A percentile compares a stretch with the other conserved stretches of the same genome.
These are phyloP conservation scores for Quercus lobata DNA, from an alignment of 331 rosid genomes.

Conservation along the genomic window DNA sequence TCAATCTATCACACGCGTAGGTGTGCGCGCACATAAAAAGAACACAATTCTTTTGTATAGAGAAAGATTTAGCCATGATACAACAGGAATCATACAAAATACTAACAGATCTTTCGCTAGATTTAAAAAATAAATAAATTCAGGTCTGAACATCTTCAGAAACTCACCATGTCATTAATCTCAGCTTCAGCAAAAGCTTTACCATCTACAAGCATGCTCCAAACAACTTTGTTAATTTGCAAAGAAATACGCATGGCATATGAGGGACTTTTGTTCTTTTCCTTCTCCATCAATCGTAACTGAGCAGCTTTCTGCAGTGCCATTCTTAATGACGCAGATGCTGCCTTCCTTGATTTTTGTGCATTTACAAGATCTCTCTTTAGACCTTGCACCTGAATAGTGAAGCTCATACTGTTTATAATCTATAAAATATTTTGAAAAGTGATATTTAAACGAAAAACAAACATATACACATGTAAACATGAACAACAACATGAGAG, in stretches of 20 bases:
- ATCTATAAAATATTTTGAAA: not conserved
- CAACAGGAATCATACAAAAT: constrained; percentile 1
- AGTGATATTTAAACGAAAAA: constrained; percentile 4
- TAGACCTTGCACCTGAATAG: constrained; percentile 84
- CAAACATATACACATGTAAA: not conserved
- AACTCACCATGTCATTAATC: constrained; percentile 94
- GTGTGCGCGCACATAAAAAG: not conserved
- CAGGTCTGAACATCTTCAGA: constrained; percentile 6
- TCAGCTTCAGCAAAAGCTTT: constrained; percentile 98
- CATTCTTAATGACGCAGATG: constrained; percentile 74
- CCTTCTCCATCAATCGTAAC: constrained; percentile 82
- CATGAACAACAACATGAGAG: not conserved
- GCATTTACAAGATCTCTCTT: constrained; percentile 78
- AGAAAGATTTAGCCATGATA: constrained; percentile 1
- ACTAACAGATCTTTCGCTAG: not conserved
- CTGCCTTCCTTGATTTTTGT: constrained; percentile 76
- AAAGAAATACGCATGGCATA: constrained; percentile 95
- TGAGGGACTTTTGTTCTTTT: constrained; percentile 96
- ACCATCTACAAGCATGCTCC: constrained; percentile 99
- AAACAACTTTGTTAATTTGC: constrained; percentile 85
- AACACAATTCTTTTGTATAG: not conserved
- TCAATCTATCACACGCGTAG: not conserved
- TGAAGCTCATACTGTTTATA: constrained; percentile 18
- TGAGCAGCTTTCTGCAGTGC: constrained; percentile 94
- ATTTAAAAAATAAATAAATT: not conserved